Evolutionary conservation across 331 rosid species (phyloP).

Genomic region (Stylosanthes scabra): DNA sequence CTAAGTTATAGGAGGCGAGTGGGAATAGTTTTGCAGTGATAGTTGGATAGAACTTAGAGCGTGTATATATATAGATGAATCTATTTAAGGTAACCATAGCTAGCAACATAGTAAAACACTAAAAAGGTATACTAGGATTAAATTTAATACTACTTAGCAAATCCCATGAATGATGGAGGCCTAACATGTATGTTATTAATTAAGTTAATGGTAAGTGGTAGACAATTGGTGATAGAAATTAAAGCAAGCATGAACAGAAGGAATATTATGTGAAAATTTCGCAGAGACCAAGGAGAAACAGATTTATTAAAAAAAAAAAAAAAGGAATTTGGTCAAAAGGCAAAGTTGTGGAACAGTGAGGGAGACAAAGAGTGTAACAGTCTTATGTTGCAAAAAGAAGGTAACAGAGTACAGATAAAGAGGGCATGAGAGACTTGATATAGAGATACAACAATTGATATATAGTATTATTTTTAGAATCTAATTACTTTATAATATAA

Average conservation of each 20-base stretch:
- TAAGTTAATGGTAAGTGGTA: not conserved
- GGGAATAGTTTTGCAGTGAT: slow-evolving; percentile 40
- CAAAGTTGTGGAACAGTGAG: slow-evolving; percentile 42
- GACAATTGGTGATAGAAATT: not conserved
- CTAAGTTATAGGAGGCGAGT: not conserved
- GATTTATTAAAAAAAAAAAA: not conserved
- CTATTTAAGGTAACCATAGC: slow-evolving; percentile 25
- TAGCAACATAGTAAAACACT: slow-evolving; percentile 34
- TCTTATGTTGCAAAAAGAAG: slow-evolving; percentile 34
- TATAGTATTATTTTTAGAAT: too few species aligned
- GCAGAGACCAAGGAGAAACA: slow-evolving; percentile 20
- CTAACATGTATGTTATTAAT: not conserved
- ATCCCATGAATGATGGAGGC: not conserved
- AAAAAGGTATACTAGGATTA: slow-evolving; percentile 27
- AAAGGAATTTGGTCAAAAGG: slow-evolving; percentile 53
- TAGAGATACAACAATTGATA: too few species aligned
- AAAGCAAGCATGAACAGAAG: slow-evolving; percentile 4
- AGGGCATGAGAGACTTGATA: slow-evolving; percentile 26
- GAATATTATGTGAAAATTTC: slow-evolving; percentile 27
- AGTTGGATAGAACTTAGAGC: slow-evolving; percentile 20
- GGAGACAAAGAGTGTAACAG: slow-evolving; percentile 43
- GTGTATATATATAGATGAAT: slow-evolving; percentile 50
- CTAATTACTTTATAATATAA: too few species aligned
- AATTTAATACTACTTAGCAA: not conserved
- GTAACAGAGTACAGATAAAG: slow-evolving; percentile 36